Evolutionary conservation across 345 rosid species (phyloP), one percentile per base, ranked within the genome.

Genomic region (Eucalyptus marginata): DNA sequence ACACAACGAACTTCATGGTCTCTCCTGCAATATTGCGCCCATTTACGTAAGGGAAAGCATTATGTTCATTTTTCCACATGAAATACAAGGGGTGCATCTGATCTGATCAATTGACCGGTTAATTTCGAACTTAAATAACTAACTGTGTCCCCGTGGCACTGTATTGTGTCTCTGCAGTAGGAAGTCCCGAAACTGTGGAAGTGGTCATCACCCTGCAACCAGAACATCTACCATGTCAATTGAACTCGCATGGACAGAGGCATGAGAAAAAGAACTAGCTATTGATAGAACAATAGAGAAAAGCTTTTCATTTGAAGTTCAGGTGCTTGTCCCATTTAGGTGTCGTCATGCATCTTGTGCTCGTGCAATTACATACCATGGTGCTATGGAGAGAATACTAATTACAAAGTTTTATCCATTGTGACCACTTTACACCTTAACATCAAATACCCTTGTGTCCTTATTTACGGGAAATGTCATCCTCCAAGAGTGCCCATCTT

Each of bases 1-100:
- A 93, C 90, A 87, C 97, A 93, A 36, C 95, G 90, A 87, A 93
- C 68, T 88, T 95, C 99, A 31, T 88, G 90, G 27, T 91, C 95
- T 87, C 95, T 91, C 46, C 95, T 91, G 86, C 47, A 25, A 40
- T 83, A 36, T 79, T 59, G 49, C 25, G 71, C 15, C 25, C 49
- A 64, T 2, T 51, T 86, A 51, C 76, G 7, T 51, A 56, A 33
- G 43, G 47, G 36, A 29, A 29, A 49, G 40, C 40, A 86, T 47
- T 47, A 13, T 62, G 68, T 62, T 62, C 87, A 49, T 44, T 33
- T 29, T 86, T 86, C 50, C 36, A 49, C 50, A 49, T 29, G 17
- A 62, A 27, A 12, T 27, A 59, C 31, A 59, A 1, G 49, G 87
- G 58, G 87, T 86, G 58, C 15, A 49, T 46, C 54, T 46, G 22